Conservation (phyloP, 441 rosid genomes). For the Eruca vesicaria region DNA sequence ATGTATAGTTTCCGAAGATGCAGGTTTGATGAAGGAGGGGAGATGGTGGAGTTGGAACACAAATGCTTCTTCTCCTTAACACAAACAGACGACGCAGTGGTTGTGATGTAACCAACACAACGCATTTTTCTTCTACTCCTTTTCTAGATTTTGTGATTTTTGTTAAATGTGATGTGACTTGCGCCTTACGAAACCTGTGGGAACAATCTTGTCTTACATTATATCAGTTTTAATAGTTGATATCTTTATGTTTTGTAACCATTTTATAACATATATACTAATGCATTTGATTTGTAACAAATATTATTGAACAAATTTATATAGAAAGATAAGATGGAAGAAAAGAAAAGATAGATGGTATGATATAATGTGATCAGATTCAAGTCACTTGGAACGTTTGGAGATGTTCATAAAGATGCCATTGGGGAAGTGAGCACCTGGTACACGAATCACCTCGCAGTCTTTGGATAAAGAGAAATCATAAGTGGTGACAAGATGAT, state of each 20-base stretch:
- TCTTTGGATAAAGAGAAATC: constrained; percentile 1
- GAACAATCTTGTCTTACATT: not conserved
- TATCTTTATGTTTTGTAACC: not conserved
- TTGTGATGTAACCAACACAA: not conserved
- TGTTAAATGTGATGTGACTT: not conserved
- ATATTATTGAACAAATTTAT: not conserved
- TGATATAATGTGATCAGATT: too few species aligned
- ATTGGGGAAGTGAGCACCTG: constrained; percentile 7
- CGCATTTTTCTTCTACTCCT: not conserved
- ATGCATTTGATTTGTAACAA: not conserved
- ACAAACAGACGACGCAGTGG: not conserved
- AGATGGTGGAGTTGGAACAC: constrained; percentile 78
- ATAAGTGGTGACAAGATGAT: constrained; percentile 22
- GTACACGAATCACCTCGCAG: constrained; percentile 11
- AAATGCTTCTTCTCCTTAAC: constrained; percentile 39
- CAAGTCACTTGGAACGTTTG: not conserved
- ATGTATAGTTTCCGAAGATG: constrained; percentile 70
- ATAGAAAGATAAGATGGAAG: too few species aligned
- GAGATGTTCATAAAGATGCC: constrained; percentile 13
- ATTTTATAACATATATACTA: too few species aligned
- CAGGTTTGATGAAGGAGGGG: constrained; percentile 76
- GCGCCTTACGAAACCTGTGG: not conserved
- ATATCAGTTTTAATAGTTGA: not conserved
- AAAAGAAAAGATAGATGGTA: too few species aligned
- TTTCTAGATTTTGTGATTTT: not conserved